These are phyloP conservation scores for Colletotrichum navitas DNA, from an alignment of 2,329 filamentous ascomycete genomes.

Conservation along the genomic window DNA sequence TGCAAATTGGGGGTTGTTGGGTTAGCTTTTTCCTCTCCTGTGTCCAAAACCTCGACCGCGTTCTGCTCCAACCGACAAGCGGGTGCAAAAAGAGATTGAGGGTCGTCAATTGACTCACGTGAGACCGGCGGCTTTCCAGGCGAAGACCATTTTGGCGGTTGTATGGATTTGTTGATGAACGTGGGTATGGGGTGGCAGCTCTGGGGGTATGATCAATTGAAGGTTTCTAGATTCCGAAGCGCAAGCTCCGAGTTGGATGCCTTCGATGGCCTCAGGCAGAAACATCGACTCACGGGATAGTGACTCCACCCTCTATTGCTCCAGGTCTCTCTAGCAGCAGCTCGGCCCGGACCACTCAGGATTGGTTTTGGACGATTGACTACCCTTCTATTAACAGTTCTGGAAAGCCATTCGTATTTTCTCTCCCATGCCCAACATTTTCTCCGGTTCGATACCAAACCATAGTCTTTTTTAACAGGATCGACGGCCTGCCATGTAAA, in stretches of 20 bases:
- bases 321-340: conserved; percentile 16
- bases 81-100: conserved; percentile 5
- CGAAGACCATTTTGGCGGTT: conserved; percentile 87
- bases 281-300: neutral
- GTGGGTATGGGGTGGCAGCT: conserved; percentile 44
- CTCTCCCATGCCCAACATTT: too few relatives aligned
- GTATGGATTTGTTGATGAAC: conserved; percentile 50
- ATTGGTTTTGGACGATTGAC: too few relatives aligned
- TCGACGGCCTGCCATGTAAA: neutral
- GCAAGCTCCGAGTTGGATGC: conserved; percentile 45
- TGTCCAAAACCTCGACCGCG: neutral
- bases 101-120: conserved; percentile 74
- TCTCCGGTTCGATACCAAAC: neutral
- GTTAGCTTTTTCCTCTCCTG: conserved; percentile 52
- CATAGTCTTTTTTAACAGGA: neutral
- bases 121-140: conserved; percentile 98
- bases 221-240: conserved; percentile 43
- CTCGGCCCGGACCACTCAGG: conserved; percentile 23
- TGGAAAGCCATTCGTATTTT: neutral
- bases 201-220: conserved; percentile 53
- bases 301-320: neutral
- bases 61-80: neutral
- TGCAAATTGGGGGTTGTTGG: conserved; percentile 56
- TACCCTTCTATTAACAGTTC: neutral
- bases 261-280: conserved; percentile 37